phyloP scores from a whole-genome alignment of 2,329 filamentous ascomycete genomes.

The Phoma sp. region DNA sequence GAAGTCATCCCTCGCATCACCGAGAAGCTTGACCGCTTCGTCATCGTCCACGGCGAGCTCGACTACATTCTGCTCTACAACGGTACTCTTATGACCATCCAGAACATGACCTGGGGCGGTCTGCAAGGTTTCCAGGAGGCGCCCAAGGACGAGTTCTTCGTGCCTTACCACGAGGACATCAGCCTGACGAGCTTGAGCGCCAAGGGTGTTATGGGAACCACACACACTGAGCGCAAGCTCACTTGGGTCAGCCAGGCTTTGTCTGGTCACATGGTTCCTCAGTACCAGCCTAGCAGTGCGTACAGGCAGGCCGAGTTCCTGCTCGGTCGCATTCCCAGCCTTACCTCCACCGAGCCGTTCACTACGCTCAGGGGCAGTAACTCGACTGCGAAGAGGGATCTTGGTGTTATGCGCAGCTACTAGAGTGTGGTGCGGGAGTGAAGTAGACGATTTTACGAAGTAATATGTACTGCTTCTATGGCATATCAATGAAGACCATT shows the following conservation, averaged over 20 bases:
- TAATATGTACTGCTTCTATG: background rate
- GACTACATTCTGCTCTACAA: constrained; percentile 73
- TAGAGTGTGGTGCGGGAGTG: background rate
- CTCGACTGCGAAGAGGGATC: constrained; percentile 20
- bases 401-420: constrained; percentile 17
- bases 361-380: constrained; percentile 30
- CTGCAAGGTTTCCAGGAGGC: constrained; percentile 69
- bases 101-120: constrained; percentile 83
- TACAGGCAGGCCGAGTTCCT: constrained; percentile 78
- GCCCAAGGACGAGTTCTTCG: constrained; percentile 70
- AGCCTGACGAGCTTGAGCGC: constrained; percentile 60
- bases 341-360: constrained; percentile 50
- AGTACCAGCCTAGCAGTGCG: constrained; percentile 71
- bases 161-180: constrained; percentile 66
- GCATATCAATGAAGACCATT: background rate
- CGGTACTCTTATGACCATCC: constrained; percentile 73
- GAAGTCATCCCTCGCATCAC: constrained; percentile 73
- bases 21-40: constrained; percentile 71
- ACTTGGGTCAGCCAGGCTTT: constrained; percentile 71
- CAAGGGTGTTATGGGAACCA: constrained; percentile 71
- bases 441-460: constrained; percentile 4
- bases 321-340: constrained; percentile 69
- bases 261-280: constrained; percentile 70
- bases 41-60: constrained; percentile 74
- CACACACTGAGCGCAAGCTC: constrained; percentile 75